Percentiles rank a stretch among this genome's conserved stretches.
phyloP scores from a whole-genome alignment of 2,329 filamentous ascomycete genomes.

The Aureobasidium lini region DNA sequence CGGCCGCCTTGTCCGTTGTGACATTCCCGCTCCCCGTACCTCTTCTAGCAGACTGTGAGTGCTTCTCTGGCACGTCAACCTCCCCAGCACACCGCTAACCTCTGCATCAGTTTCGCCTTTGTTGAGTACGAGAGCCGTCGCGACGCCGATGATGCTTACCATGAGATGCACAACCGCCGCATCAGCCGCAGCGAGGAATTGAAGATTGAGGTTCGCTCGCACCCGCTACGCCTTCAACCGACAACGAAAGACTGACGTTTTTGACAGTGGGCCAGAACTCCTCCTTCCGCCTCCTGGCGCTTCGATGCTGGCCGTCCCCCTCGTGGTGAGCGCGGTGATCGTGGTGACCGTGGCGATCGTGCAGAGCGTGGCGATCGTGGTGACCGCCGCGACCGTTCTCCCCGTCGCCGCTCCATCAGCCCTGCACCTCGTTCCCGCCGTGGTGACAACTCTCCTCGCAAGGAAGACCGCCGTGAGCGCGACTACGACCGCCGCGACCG shows the following conservation, averaged over 20 bases:
- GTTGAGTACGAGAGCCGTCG: conserved; percentile 98
- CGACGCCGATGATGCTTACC: conserved; percentile 96
- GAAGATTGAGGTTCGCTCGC: conserved; percentile 83
- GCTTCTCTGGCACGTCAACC: not conserved
- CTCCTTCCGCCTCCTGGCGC: conserved; percentile 95
- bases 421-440: conserved; percentile 60
- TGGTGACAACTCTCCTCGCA: conserved; percentile 62
- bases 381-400: conserved; percentile 44
- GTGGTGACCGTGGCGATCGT: not conserved
- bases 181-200: conserved; percentile 90
- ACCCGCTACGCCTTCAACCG: not conserved
- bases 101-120: conserved; percentile 69
- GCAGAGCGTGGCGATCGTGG: conserved; percentile 8
- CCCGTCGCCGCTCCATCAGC: conserved; percentile 63
- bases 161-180: conserved; percentile 99
- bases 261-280: conserved; percentile 91
- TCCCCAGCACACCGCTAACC: not conserved
- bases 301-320: conserved; percentile 68
- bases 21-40: conserved; percentile 92
- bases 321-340: not conserved
- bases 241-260: not conserved
- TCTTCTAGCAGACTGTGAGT: conserved; percentile 93
- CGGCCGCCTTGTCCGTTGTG: conserved; percentile 93
- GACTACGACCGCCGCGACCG: conserved; percentile 64
- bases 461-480: conserved; percentile 60